Base-by-base conservation (phyloP, 2,329 filamentous ascomycete species). In the Leptodontidium sp. region DNA sequence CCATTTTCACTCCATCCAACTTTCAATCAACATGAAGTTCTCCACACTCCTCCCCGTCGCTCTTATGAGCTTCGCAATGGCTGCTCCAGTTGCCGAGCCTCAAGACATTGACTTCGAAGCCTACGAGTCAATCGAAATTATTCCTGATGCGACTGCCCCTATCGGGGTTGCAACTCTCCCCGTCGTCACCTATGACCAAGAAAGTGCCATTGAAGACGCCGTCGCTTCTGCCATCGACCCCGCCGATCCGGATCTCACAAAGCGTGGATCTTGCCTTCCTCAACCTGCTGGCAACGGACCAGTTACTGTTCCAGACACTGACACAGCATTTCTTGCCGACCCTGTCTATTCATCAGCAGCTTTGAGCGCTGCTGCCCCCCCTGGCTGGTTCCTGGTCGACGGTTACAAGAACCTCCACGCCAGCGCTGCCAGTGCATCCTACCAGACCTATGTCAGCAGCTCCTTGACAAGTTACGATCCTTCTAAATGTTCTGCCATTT, bases 251-350 rank as follows among this genome's bases (percentile, higher is more conserved):
- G 63, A 64, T 29, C 35, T 64, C 9, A 35, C 53, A 8, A 66
- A 64, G 45, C 67, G 67, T 64, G 67, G 61, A 24, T 52, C 62
- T 53, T 68, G 66, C 29, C 12, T 32, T 52, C 26, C 66, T 15
- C 47, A 69, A 50, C 69, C 74, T 6, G 52, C 52, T 9, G 79
- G 79, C 2, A 67, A 72, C n/a, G 78, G 78, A n/a, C 78, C 78
- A 26, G 64, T 72, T 2, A 72, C 77, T 6, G 47, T 59, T 38
- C 78, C 79, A 6, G 80, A 82, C 66, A 80, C 77, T 5, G 72
- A 71, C 21, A 69, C 61, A 38, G 75, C 72, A 7, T 82, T 82
- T 71, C 63, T 77, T 9, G 67, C 64, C 12, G 71, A 72, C 55
- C 2, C 63, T 4, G 66, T 65, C 11, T 76, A 79, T 38, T 63